Base-by-base conservation (phyloP, 73 alveolate genomes). In the Tetrahymena elliotti region DNA sequence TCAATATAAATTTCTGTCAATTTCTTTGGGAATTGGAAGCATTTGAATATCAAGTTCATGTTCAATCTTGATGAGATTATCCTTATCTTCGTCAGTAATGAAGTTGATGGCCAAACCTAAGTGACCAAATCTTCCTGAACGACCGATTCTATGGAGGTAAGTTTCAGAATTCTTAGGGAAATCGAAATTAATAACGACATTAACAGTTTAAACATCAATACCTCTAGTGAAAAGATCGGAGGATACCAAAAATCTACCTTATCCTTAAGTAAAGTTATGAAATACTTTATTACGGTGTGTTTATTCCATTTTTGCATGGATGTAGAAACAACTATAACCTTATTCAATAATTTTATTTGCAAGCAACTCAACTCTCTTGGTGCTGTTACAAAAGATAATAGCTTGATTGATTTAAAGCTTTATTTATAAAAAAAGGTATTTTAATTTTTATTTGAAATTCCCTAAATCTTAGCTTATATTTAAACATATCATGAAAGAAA, bases 161-260 rank as follows among this genome's bases (percentile, higher is more conserved):
- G 99, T 99, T 97, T 99, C 99, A 24, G 99, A 94, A 98, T 97
- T 98, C 98, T 98, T 98, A 83, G 99, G 99, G 97, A 98, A 98
- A 95, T 98, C 99, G 95, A 98, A 98, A 97, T 98, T 98, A 96
- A 98, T 98, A 88, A 99, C 99, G 31, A 99, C 99, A 96, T 99
- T 99, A 83, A 99, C 99, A 36, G 99, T 96, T 95, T 97, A 98
- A 93, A 99, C 98, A 96, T 99, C 99, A 93, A 99, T 99, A 93
- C 99, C 99, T 96, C 99, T 98, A 20, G 99, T 99, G 98, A 99
- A 98, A 84, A 99, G 98, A 97, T 99, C 99, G 27, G 97, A 84
- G 24, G 98, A 97, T 37, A 97, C 97, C 38, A 94, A 93, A 53
- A 97, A 96, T 93, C 99, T 96, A 93, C 99, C 98, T 34, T 97